These are phyloP conservation scores for Zygotorulaspora danielsina DNA, from an alignment of 805 yeast species.

Conservation along the genomic window DNA sequence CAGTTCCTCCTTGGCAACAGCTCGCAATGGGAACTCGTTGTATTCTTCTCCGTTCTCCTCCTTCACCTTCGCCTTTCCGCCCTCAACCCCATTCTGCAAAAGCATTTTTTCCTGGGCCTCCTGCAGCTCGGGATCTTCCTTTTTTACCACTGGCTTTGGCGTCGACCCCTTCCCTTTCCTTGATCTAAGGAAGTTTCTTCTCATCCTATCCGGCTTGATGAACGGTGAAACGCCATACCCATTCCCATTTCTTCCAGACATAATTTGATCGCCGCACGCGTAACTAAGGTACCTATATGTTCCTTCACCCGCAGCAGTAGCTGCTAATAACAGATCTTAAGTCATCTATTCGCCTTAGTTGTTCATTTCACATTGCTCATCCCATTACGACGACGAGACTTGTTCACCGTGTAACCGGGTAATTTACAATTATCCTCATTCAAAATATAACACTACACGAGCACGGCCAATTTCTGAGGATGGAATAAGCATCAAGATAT, in stretches of 20 bases:
- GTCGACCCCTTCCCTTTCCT: slow-evolving; percentile 24
- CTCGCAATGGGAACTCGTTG: slow-evolving; percentile 49
- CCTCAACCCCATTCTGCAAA: slow-evolving; percentile 18
- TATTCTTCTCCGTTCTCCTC: slow-evolving; percentile 32
- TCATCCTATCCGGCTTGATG: slow-evolving; percentile 35
- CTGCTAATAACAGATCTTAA: neutral
- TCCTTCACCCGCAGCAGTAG: neutral
- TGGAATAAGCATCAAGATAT: no score
- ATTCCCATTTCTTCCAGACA: slow-evolving; percentile 14
- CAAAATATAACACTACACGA: no score
- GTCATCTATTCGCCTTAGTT: no score
- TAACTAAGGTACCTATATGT: neutral
- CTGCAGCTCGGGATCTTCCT: slow-evolving; percentile 32
- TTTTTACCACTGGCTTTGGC: slow-evolving; percentile 27
- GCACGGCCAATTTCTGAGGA: no score
- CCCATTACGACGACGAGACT: no score
- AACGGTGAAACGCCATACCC: slow-evolving; percentile 34
- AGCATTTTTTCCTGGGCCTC: slow-evolving; percentile 28
- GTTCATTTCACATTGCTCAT: no score
- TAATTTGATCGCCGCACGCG: neutral
- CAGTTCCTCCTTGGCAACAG: slow-evolving; percentile 68
- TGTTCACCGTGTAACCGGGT: no score
- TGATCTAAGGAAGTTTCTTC: slow-evolving; percentile 34
- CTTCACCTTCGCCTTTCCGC: slow-evolving; percentile 17
- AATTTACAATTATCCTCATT: no score